Percentiles rank a stretch among this genome's conserved stretches.
These are phyloP conservation scores for Monascus purpureus DNA, from an alignment of 495 filamentous ascomycete genomes.

Conservation along the genomic window DNA sequence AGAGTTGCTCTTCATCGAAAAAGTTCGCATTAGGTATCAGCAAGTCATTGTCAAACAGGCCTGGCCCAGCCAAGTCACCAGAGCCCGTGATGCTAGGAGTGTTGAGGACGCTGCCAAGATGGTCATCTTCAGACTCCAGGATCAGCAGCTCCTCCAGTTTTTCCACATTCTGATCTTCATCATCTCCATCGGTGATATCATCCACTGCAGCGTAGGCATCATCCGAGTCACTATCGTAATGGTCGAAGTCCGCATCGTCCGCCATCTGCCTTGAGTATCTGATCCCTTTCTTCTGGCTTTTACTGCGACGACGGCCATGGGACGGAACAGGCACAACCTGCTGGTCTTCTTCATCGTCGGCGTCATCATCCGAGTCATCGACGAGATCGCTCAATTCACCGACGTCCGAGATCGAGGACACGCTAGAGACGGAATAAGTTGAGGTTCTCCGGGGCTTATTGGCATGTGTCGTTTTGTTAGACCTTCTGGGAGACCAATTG, in stretches of 20 bases:
- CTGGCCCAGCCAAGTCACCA: constrained; percentile 47
- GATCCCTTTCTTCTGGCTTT: constrained; percentile 31
- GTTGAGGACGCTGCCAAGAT: constrained; percentile 10
- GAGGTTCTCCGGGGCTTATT: constrained; percentile 28
- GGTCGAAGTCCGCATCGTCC: constrained; percentile 54
- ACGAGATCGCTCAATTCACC: too few species aligned
- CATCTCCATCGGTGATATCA: constrained; percentile 62
- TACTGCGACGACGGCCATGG: constrained; percentile 26
- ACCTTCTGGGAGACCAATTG: constrained; percentile 14
- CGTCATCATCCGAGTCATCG: constrained; percentile 34
- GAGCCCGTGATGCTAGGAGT: constrained; percentile 23
- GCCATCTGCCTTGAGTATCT: constrained; percentile 31
- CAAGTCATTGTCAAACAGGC: constrained; percentile 33
- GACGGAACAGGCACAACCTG: constrained; percentile 38
- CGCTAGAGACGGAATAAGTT: constrained; percentile 27
- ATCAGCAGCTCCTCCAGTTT: constrained; percentile 62
- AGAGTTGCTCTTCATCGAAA: constrained; percentile 39
- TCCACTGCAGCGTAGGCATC: constrained; percentile 64
- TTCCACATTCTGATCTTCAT: constrained; percentile 59
- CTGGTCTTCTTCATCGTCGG: constrained; percentile 37
- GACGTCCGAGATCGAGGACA: constrained; percentile 28
- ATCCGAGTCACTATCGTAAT: constrained; percentile 35
- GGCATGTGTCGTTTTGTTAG: constrained; percentile 10
- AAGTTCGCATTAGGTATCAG: constrained; percentile 32
- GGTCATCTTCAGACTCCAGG: constrained; percentile 40